These are phyloP conservation scores for Neoascochyta sp. DNA, from an alignment of 2,329 filamentous ascomycete genomes.

Conservation along the genomic window DNA sequence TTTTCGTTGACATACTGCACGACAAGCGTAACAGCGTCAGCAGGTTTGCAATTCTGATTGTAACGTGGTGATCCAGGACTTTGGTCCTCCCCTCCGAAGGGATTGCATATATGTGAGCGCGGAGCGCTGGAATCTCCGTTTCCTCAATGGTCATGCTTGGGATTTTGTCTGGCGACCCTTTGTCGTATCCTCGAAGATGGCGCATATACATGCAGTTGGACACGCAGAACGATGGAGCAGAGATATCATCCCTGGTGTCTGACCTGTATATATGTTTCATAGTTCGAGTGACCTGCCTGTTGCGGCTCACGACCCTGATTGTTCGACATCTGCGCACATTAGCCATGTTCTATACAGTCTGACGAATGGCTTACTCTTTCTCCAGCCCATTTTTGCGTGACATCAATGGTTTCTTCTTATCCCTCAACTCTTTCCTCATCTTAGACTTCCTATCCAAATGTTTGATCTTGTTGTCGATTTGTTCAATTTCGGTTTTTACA, in stretches of 20 bases:
- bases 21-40: slow-evolving; percentile 18
- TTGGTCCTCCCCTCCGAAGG: slow-evolving; percentile 12
- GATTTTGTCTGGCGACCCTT: background rate
- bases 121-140: slow-evolving; percentile 15
- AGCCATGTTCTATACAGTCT: background rate
- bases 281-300: slow-evolving; percentile 6
- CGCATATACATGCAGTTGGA: slow-evolving; percentile 17
- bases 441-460: slow-evolving; percentile 1
- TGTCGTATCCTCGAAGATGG: slow-evolving; percentile 8
- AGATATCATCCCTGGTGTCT: slow-evolving; percentile 8
- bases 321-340: slow-evolving; percentile 1
- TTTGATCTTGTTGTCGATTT: slow-evolving; percentile 1
- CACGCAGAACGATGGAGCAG: slow-evolving; percentile 15
- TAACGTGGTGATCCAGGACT: slow-evolving; percentile 4
- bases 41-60: slow-evolving; percentile 2
- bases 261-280: slow-evolving; percentile 10
- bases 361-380: slow-evolving; percentile 1
- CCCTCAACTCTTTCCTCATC: slow-evolving; percentile 1
- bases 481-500: background rate
- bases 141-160: slow-evolving; percentile 9
- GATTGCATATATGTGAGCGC: slow-evolving; percentile 8
- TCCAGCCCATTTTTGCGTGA: background rate
- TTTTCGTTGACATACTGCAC: slow-evolving; percentile 11
- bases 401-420: slow-evolving; percentile 1
- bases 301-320: slow-evolving; percentile 7